Base-by-base conservation (phyloP, 148 eudicot species). In the Dianthus caryophyllus region DNA sequence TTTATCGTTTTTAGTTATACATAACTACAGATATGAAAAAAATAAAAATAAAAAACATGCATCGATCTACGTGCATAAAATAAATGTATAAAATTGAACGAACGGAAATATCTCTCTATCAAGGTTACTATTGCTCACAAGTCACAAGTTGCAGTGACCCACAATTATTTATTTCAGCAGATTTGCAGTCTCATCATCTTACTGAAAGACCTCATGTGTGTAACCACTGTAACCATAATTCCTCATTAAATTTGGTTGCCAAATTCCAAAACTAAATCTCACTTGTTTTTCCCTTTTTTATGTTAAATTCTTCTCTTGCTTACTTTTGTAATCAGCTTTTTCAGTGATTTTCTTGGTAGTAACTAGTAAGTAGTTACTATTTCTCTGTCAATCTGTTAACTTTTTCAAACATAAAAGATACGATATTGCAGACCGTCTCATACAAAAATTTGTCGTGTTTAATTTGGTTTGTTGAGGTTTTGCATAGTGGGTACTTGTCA, bases 101-200 rank as follows among this genome's bases (percentile, higher is more conserved):
- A n/a, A n/a, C n/a, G n/a, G n/a, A n/a, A n/a, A n/a, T n/a, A n/a
- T n/a, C n/a, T n/a, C n/a, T n/a, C n/a, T n/a, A n/a, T n/a, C n/a
- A n/a, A n/a, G n/a, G n/a, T n/a, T n/a, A n/a, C n/a, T n/a, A n/a
- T n/a, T n/a, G n/a, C 21, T 25, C 43, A 18, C n/a, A 36, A 44
- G 0, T 16, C 62, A 38, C 66, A 61, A 39, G 38, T 67, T 61
- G 73, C 64, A 62, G 39, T 50, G 55, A 44, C 74, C 78, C 74
- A 69, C 78, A 8, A 31, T 48, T 63, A 64, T 75, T 38, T 64
- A 69, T 69, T 54, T 36, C 1, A 17, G 18, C 5, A 55, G 15
- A 46, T 64, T 54, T 75, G 47, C 64, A 69, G 22, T 41, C 27
- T 54, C 25, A 54, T 48, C 54, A 33, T 7, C 7, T 33, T 25